A percentile compares a stretch with the other conserved stretches of the same genome.
phyloP scores from a whole-genome alignment of 2,329 filamentous ascomycete species.

The Pseudopithomyces maydicus region DNA sequence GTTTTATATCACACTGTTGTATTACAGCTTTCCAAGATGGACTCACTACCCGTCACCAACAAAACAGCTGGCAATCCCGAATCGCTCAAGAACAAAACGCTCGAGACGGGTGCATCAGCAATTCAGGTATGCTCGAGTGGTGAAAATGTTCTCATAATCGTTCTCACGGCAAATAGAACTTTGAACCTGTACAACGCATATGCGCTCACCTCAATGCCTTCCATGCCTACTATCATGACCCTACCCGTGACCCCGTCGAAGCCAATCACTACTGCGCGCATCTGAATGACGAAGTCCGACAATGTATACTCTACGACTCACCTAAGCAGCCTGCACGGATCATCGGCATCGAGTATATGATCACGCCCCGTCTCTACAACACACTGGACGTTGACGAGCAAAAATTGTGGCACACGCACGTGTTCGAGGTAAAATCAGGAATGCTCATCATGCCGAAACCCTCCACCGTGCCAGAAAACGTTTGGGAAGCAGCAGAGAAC shows the following conservation, averaged over 20 bases:
- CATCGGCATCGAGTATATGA: constrained; percentile 89
- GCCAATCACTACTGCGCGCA: constrained; percentile 87
- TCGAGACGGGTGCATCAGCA: constrained; percentile 65
- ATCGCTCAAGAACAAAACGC: constrained; percentile 60
- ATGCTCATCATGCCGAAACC: constrained; percentile 80
- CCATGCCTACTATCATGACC: constrained; percentile 78
- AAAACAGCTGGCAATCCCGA: constrained; percentile 56
- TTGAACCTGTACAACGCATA: constrained; percentile 73
- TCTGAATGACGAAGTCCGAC: constrained; percentile 75
- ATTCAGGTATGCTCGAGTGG: constrained; percentile 55
- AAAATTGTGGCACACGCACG: constrained; percentile 77
- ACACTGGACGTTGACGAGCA: constrained; percentile 57
- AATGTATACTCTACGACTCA: constrained; percentile 85
- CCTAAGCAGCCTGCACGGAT: constrained; percentile 69
- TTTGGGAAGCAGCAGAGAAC: constrained; percentile 78
- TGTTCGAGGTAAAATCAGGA: constrained; percentile 76
- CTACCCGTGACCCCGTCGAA: constrained; percentile 67
- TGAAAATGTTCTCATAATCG: neutral
- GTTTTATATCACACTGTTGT: neutral
- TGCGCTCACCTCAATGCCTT: constrained; percentile 89
- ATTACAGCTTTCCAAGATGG: constrained; percentile 27
- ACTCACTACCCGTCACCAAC: constrained; percentile 46
- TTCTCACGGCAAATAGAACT: constrained; percentile 54
- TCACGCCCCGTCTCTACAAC: constrained; percentile 2
- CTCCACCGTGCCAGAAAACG: constrained; percentile 57